phyloP scores from a whole-genome alignment of 768 basidiomycete genomes.

The Tulasnella calospora region DNA sequence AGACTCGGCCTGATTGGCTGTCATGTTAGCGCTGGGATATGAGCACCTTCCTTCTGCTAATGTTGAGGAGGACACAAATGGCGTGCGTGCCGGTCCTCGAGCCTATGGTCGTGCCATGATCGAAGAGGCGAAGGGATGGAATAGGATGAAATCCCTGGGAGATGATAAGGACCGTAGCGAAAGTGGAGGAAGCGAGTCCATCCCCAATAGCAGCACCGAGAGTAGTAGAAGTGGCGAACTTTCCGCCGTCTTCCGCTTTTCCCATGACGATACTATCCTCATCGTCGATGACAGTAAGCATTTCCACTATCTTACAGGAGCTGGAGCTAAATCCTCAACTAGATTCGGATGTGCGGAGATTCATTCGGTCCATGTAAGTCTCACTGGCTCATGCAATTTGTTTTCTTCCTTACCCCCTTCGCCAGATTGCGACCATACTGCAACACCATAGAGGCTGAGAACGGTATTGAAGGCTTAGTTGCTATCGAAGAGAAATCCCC shows the following conservation, averaged over 20 bases:
- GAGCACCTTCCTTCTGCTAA: slow-evolving; percentile 36
- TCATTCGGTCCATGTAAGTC: slow-evolving; percentile 34
- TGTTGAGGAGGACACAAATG: slow-evolving; percentile 30
- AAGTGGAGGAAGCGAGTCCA: slow-evolving; percentile 29
- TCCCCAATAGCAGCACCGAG: slow-evolving; percentile 27
- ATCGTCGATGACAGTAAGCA: slow-evolving; percentile 33
- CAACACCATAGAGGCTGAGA: slow-evolving; percentile 35
- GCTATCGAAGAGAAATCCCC: slow-evolving; percentile 31
- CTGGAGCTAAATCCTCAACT: neutral
- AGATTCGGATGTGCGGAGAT: slow-evolving; percentile 37
- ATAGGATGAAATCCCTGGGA: neutral
- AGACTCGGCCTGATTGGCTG: neutral
- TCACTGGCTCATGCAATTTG: neutral
- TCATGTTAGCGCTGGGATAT: slow-evolving; percentile 32
- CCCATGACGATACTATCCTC: slow-evolving; percentile 36
- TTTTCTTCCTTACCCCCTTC: slow-evolving; percentile 20
- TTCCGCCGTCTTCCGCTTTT: slow-evolving; percentile 36
- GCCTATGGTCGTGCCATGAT: slow-evolving; percentile 38
- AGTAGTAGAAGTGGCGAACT: slow-evolving; percentile 36
- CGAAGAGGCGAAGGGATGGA: slow-evolving; percentile 41
- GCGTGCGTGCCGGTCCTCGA: slow-evolving; percentile 21
- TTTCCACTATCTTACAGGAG: neutral
- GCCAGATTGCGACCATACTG: slow-evolving; percentile 38
- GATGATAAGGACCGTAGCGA: slow-evolving; percentile 1
- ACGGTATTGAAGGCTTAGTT: slow-evolving; percentile 35